These are phyloP conservation scores for Wakefieldia striispora DNA, from an alignment of 768 basidiomycete species.

Conservation along the genomic window DNA sequence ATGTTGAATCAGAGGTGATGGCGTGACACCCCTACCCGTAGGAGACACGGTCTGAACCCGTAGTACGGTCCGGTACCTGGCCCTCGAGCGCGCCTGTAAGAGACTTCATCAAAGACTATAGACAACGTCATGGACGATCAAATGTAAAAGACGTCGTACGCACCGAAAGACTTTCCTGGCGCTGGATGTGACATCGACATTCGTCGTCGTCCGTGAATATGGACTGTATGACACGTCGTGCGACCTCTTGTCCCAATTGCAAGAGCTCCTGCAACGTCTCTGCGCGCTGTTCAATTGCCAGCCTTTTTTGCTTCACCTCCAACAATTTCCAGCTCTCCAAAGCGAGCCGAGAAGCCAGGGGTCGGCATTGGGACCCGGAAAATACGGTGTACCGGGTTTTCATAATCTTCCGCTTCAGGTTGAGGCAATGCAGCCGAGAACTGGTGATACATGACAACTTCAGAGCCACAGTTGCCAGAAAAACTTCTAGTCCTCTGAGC, in stretches of 20 bases:
- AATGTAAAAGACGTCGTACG: constrained; percentile 15
- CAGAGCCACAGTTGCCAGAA: no score
- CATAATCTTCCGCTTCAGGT: no score
- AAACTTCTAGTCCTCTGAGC: no score
- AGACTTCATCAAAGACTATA: constrained; percentile 45
- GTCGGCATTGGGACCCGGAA: no score
- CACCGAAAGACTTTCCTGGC: constrained; percentile 61
- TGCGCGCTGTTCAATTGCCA: constrained; percentile 48
- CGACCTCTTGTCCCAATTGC: constrained; percentile 63
- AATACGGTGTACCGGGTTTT: no score
- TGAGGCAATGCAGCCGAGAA: no score
- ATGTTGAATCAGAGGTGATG: no score
- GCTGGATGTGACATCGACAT: constrained; percentile 45
- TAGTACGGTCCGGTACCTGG: constrained; percentile 44
- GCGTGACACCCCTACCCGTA: constrained; percentile 18
- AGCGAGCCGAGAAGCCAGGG: no score
- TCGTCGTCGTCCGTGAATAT: constrained; percentile 54
- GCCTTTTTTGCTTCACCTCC: constrained; percentile 60
- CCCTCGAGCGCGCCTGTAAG: constrained; percentile 50
- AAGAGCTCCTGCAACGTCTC: constrained; percentile 55
- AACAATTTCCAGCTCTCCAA: constrained; percentile 48
- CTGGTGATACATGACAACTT: no score
- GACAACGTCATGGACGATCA: neutral
- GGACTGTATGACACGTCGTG: constrained; percentile 62
- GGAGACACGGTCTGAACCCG: constrained; percentile 28